phyloP scores from a whole-genome alignment of 176 grass and related monocot species.

The Microstegium vimineum region DNA sequence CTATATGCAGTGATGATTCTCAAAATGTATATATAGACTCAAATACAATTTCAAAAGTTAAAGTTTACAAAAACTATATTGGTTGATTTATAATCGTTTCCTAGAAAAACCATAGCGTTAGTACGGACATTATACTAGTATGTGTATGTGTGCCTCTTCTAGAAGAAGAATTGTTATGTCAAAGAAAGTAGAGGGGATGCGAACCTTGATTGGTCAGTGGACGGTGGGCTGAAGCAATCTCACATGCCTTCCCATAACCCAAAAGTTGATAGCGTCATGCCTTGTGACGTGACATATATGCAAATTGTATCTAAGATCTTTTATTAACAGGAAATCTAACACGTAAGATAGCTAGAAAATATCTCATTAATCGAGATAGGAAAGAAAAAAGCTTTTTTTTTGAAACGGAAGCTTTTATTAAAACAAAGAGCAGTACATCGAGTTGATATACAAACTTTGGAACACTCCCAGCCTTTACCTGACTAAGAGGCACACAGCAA shows the following conservation, averaged over 20 bases:
- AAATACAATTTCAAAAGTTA: too few relatives aligned
- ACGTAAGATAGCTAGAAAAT: background rate
- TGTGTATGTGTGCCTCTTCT: background rate
- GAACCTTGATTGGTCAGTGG: conserved; percentile 6
- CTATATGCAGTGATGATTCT: too few relatives aligned
- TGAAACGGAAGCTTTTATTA: too few relatives aligned
- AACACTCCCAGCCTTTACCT: too few relatives aligned
- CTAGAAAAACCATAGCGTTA: too few relatives aligned
- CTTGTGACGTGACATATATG: conserved; percentile 19
- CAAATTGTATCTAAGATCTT: background rate
- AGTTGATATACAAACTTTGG: too few relatives aligned
- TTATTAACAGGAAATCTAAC: background rate
- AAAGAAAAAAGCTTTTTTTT: background rate
- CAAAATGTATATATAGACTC: too few relatives aligned
- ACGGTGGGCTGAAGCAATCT: conserved; percentile 23
- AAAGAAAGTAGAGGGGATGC: conserved; percentile 20
- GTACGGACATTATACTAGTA: too few relatives aligned
- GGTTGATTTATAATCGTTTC: too few relatives aligned
- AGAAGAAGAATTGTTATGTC: conserved; percentile 2
- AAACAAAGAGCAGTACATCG: too few relatives aligned
- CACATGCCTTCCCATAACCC: conserved; percentile 32
- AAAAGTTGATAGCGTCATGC: conserved; percentile 3
- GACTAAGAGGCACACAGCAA: too few relatives aligned
- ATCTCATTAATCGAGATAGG: background rate
- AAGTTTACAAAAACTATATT: too few relatives aligned